Percentiles rank a stretch among this genome's conserved stretches.
phyloP scores from a whole-genome alignment of 257 asterid species.

The Rehmannia glutinosa region DNA sequence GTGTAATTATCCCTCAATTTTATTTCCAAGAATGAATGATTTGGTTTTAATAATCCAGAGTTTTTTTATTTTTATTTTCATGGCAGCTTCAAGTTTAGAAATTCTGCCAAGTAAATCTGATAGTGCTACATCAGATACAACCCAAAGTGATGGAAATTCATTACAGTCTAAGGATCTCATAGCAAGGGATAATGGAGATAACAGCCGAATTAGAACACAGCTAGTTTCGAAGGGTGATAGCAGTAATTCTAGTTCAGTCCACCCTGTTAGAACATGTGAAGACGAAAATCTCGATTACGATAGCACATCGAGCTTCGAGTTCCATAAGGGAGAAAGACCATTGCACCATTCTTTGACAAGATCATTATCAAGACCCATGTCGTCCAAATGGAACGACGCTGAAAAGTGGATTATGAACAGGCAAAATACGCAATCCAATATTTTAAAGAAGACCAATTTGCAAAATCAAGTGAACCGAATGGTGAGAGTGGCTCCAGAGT shows the following conservation, averaged over 20 bases:
- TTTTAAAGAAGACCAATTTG: constrained; percentile 42
- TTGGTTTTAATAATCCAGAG: too few relatives aligned
- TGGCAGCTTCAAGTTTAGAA: constrained; percentile 31
- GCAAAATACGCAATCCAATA: constrained; percentile 50
- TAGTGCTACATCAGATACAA: constrained; percentile 18
- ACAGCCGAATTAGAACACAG: constrained; percentile 33
- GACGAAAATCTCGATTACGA: constrained; percentile 94
- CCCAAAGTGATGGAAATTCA: constrained; percentile 25
- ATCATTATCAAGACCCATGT: constrained; percentile 67
- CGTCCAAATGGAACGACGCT: constrained; percentile 97
- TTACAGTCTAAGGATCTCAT: constrained; percentile 25
- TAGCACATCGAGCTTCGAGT: constrained; percentile 97
- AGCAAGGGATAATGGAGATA: constrained; percentile 34
- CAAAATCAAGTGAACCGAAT: constrained; percentile 45
- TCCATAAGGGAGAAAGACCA: constrained; percentile 85
- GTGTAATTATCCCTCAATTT: too few relatives aligned
- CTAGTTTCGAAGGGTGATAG: constrained; percentile 46
- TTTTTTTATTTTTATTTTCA: background rate
- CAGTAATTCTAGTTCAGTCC: constrained; percentile 57
- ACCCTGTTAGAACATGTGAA: constrained; percentile 53
- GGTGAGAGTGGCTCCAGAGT: constrained; percentile 68
- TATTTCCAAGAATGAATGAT: background rate
- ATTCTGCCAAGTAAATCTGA: constrained; percentile 26
- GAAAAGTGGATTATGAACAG: constrained; percentile 96
- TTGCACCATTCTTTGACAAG: constrained; percentile 54